phyloP scores from a whole-genome alignment of 2,329 filamentous ascomycete genomes.

The Leptosphaerulina australis region DNA sequence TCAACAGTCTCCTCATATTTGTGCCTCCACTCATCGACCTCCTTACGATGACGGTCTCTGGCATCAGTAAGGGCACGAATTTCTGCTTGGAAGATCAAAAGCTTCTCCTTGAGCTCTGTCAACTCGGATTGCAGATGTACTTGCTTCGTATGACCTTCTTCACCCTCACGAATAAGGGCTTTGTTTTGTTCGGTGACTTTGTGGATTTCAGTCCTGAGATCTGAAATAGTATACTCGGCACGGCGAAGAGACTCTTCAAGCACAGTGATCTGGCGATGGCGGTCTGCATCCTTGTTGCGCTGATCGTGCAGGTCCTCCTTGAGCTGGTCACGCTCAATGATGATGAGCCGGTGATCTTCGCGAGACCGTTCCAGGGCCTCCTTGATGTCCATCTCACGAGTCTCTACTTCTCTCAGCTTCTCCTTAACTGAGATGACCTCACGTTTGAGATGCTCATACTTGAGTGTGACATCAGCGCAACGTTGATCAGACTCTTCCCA shows the following conservation, averaged over 20 bases:
- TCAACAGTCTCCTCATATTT: slow-evolving; percentile 34
- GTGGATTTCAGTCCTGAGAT: slow-evolving; percentile 24
- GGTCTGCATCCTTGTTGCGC: slow-evolving; percentile 23
- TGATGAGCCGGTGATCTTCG: slow-evolving; percentile 29
- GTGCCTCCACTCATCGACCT: slow-evolving; percentile 31
- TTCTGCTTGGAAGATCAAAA: slow-evolving; percentile 28
- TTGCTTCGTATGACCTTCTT: slow-evolving; percentile 27
- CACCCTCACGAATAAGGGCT: slow-evolving; percentile 24
- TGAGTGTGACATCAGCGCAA: slow-evolving; percentile 25
- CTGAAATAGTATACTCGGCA: slow-evolving; percentile 22
- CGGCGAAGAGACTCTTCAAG: slow-evolving; percentile 33
- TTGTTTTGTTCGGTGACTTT: slow-evolving; percentile 29
- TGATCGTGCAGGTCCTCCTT: slow-evolving; percentile 32
- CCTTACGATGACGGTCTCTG: slow-evolving; percentile 27
- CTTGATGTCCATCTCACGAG: slow-evolving; percentile 27
- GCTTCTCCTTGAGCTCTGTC: slow-evolving; percentile 21
- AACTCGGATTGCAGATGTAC: slow-evolving; percentile 23
- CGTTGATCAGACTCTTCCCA: slow-evolving; percentile 33
- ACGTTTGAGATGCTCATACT: slow-evolving; percentile 34
- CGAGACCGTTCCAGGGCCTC: slow-evolving; percentile 24
- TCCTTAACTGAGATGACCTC: slow-evolving; percentile 34
- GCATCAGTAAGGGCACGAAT: slow-evolving; percentile 27
- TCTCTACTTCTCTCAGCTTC: slow-evolving; percentile 27
- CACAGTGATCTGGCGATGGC: slow-evolving; percentile 24
- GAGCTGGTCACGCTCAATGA: slow-evolving; percentile 33